Conservation (phyloP, 352 stramenopile species). For the Globisporangium uncinulatum region DNA sequence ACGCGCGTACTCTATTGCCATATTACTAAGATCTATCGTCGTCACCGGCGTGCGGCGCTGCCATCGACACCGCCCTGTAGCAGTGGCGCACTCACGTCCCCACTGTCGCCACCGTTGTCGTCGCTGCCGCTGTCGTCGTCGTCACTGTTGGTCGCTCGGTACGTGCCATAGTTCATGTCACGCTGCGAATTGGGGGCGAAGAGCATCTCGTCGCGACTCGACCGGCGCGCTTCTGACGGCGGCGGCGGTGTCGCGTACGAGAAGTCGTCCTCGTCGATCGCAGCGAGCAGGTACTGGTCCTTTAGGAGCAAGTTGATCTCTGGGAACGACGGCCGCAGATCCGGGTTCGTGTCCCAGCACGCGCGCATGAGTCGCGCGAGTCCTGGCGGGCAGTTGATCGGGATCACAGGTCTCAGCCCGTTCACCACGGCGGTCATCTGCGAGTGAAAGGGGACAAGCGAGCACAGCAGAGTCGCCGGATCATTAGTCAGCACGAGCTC, state of each 20-base stretch:
- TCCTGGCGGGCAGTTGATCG: slow-evolving; percentile 70
- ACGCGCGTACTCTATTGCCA: slow-evolving; percentile 7
- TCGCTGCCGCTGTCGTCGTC: slow-evolving; percentile 1
- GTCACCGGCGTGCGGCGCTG: slow-evolving; percentile 18
- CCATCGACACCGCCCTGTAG: slow-evolving; percentile 13
- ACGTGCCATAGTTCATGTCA: slow-evolving; percentile 21
- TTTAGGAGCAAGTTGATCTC: slow-evolving; percentile 78
- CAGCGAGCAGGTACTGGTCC: slow-evolving; percentile 64
- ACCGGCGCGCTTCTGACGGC: slow-evolving; percentile 23
- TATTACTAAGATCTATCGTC: slow-evolving; percentile 14
- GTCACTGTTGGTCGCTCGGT: slow-evolving; percentile 13
- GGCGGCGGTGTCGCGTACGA: slow-evolving; percentile 32
- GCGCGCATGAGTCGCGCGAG: slow-evolving; percentile 76
- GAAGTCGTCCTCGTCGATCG: slow-evolving; percentile 50
- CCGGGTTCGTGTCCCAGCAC: slow-evolving; percentile 76
- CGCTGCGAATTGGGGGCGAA: slow-evolving; percentile 12
- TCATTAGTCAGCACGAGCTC: neutral
- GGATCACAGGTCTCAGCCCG: slow-evolving; percentile 76
- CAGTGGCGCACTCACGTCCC: slow-evolving; percentile 2
- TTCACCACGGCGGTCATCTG: slow-evolving; percentile 87
- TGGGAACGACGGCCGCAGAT: slow-evolving; percentile 65
- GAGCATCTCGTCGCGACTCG: slow-evolving; percentile 31
- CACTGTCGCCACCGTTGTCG: slow-evolving; percentile 4
- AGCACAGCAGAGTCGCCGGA: neutral
- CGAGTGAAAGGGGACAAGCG: too few relatives aligned